Percentiles rank a stretch among this genome's conserved stretches.
Evolutionary conservation across 805 yeast genomes (phyloP).

Genomic region (Spathaspora gorwiae): DNA sequence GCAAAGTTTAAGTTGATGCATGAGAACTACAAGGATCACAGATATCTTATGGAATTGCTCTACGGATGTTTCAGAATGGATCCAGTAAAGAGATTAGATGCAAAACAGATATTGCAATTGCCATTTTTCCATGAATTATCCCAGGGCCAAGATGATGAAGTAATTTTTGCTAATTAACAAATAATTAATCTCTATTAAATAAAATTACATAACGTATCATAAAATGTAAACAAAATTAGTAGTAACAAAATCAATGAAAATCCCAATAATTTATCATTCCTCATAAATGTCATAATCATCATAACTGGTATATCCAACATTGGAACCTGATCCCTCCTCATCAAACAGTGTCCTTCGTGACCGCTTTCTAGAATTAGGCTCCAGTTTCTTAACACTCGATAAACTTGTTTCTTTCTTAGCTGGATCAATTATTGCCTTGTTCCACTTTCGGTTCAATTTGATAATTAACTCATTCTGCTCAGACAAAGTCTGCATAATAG

Average conservation of each 20-base stretch:
- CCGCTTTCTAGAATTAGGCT: constrained; percentile 9
- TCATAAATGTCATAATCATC: constrained; percentile 6
- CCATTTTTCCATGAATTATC: constrained; percentile 53
- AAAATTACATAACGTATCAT: neutral
- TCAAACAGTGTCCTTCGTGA: constrained; percentile 15
- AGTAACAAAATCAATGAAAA: no score
- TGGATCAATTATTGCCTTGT: constrained; percentile 17
- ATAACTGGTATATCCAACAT: constrained; percentile 4
- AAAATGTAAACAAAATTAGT: neutral
- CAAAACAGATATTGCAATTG: constrained; percentile 51
- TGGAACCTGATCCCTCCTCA: constrained; percentile 8
- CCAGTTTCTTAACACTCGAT: neutral
- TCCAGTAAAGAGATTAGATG: constrained; percentile 52
- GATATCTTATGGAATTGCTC: constrained; percentile 51
- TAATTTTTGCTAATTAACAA: constrained; percentile 6
- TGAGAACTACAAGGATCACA: constrained; percentile 35
- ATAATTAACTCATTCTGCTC: constrained; percentile 31
- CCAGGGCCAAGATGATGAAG: constrained; percentile 17
- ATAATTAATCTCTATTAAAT: neutral
- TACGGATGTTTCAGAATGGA: constrained; percentile 56
- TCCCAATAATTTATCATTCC: neutral
- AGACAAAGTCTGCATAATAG: constrained; percentile 13
- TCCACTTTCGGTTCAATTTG: constrained; percentile 39
- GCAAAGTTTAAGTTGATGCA: constrained; percentile 14
- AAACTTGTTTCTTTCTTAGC: neutral